These are phyloP conservation scores for Aplosporella prunicola DNA, from an alignment of 2,329 filamentous ascomycete genomes.

Conservation along the genomic window DNA sequence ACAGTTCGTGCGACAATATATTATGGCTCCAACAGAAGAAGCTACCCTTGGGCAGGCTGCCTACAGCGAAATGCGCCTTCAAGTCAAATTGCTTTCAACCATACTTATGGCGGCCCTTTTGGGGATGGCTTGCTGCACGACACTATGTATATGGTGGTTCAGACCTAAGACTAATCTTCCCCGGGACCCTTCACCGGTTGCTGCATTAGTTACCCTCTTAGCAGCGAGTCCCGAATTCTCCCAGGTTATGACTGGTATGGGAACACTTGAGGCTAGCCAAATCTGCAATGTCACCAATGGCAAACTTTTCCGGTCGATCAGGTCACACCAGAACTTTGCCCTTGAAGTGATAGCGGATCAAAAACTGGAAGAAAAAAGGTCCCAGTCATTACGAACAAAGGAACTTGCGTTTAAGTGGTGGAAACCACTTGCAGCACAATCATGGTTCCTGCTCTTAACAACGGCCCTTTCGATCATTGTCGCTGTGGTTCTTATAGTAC, in stretches of 20 bases:
- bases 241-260: neutral
- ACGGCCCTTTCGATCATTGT: neutral
- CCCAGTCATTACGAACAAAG: neutral
- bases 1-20: neutral
- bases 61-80: neutral
- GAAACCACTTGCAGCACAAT: neutral
- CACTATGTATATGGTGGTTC: neutral
- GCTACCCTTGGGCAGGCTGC: neutral
- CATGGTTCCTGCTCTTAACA: neutral
- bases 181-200: neutral
- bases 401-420: neutral
- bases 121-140: neutral
- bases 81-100: neutral
- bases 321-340: neutral
- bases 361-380: neutral
- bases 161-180: neutral
- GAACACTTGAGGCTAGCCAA: neutral
- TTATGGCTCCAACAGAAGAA: neutral
- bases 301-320: neutral
- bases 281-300: neutral
- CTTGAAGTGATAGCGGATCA: neutral
- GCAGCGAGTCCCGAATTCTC: neutral
- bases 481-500: neutral
- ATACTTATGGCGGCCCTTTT: neutral
- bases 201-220: neutral